Conservation (phyloP, 176 grass and related monocot genomes). For the Carex kokanica region DNA sequence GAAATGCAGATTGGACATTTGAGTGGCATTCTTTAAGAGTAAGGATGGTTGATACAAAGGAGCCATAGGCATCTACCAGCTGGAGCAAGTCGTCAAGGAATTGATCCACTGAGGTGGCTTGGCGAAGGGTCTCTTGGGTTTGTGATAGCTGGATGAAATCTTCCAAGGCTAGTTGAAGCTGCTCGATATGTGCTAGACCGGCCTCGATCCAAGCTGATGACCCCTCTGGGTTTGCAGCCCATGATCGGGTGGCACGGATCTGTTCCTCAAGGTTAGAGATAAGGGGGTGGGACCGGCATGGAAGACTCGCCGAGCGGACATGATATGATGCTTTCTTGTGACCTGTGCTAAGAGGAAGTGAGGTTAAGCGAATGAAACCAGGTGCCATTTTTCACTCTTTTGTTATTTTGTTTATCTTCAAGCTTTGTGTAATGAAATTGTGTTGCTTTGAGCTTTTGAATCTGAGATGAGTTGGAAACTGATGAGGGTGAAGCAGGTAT, state of each 20-base stretch:
- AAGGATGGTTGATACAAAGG: neutral
- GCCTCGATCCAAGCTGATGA: neutral
- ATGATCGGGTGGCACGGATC: conserved; percentile 24
- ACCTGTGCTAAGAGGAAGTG: conserved; percentile 13
- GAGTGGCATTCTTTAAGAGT: neutral
- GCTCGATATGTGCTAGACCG: neutral
- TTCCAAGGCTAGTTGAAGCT: neutral
- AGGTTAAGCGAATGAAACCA: conserved; percentile 44
- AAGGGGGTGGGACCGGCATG: conserved; percentile 39
- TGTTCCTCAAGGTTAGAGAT: conserved; percentile 40
- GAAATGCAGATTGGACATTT: neutral
- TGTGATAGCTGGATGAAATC: neutral
- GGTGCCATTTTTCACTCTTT: neutral
- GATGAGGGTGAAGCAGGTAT: neutral
- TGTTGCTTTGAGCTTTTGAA: neutral
- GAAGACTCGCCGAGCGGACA: conserved; percentile 53
- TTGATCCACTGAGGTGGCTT: neutral
- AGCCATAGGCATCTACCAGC: neutral
- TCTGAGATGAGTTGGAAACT: neutral
- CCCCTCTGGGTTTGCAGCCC: neutral
- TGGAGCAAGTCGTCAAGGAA: neutral
- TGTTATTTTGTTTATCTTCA: neutral
- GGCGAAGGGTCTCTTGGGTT: neutral
- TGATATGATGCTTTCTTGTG: conserved; percentile 24
- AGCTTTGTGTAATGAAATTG: neutral